Conservation (phyloP, 2,329 filamentous ascomycete genomes). For the Achaetomium macrosporum region DNA sequence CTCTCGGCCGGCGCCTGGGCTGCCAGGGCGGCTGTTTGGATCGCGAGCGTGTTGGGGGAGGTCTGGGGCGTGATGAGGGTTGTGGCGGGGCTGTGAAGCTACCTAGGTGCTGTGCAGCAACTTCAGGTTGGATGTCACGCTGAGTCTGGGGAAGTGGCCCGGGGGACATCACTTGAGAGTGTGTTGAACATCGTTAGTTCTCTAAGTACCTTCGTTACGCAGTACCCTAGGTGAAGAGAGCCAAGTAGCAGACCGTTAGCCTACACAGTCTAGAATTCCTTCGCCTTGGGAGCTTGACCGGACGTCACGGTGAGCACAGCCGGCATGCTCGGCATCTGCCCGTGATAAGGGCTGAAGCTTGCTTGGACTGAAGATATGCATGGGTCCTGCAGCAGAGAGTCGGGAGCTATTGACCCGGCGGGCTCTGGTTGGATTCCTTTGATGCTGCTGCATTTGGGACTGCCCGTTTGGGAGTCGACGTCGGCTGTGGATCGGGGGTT, state of each 20-base stretch:
- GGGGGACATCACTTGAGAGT: background rate
- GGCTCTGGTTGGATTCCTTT: background rate
- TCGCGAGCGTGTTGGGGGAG: slow-evolving; percentile 14
- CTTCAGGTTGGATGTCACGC: too few relatives aligned
- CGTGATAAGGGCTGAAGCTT: background rate
- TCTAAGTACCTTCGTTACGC: too few relatives aligned
- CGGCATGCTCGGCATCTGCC: too few relatives aligned
- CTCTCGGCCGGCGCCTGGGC: slow-evolving; percentile 22
- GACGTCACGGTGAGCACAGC: too few relatives aligned
- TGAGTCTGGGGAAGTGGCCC: slow-evolving; percentile 6
- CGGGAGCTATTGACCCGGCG: background rate
- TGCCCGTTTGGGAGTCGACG: background rate
- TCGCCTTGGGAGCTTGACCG: too few relatives aligned
- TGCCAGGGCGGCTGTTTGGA: slow-evolving; percentile 22
- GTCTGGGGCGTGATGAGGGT: slow-evolving; percentile 3
- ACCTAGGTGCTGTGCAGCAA: too few relatives aligned
- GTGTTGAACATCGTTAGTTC: too few relatives aligned
- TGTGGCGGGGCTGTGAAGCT: slow-evolving; percentile 10
- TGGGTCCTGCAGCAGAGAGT: background rate
- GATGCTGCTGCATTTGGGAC: slow-evolving; percentile 1
- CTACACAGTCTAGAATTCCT: too few relatives aligned
- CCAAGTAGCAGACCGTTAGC: too few relatives aligned
- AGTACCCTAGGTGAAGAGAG: too few relatives aligned
- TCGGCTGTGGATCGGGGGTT: background rate
- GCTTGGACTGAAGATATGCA: background rate